Evolutionary conservation across 306 rosid species (phyloP).

Genomic region (Fagus sylvatica): DNA sequence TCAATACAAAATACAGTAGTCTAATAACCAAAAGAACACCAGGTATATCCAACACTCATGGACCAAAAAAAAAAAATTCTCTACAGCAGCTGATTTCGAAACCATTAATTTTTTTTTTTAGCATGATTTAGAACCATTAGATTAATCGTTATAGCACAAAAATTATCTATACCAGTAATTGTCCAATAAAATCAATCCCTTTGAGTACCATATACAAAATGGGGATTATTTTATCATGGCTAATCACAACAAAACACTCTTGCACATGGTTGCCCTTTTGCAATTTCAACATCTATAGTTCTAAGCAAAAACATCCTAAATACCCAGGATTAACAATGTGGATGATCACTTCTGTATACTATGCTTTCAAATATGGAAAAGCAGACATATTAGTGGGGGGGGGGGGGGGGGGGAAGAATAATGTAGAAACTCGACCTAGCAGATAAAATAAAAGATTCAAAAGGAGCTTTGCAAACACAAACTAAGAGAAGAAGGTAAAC

Average conservation of each 20-base stretch:
- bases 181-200: constrained; percentile 3
- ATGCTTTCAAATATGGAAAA: not conserved
- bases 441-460: not conserved
- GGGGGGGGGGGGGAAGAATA: no score
- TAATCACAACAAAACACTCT: not conserved
- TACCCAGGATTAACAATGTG: not conserved
- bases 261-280: not conserved
- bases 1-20: constrained; percentile 22
- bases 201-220: not conserved
- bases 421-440: not conserved
- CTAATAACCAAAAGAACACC: constrained; percentile 8
- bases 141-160: not conserved
- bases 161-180: not conserved
- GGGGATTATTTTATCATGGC: no score
- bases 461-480: not conserved
- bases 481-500: not conserved
- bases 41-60: constrained; percentile 1
- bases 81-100: not conserved
- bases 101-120: not conserved
- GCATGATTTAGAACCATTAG: not conserved
- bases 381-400: not conserved
- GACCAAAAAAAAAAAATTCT: not conserved
- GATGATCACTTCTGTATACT: not conserved
- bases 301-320: not conserved
- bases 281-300: not conserved